phyloP scores from a whole-genome alignment of 306 rosid genomes.

The Pyrus communis region DNA sequence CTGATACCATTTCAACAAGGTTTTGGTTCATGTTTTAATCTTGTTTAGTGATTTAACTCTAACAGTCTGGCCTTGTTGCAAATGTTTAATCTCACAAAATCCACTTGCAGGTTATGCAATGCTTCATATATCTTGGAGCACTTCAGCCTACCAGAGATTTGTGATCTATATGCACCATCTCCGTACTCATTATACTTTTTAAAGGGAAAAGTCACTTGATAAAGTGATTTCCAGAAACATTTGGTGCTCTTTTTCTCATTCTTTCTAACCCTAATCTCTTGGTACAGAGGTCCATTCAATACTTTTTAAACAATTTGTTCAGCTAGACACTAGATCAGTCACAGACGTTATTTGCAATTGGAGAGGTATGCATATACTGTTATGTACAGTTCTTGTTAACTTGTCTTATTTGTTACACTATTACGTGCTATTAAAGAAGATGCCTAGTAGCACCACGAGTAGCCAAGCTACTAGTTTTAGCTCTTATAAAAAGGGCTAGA shows the following conservation, averaged over 20 bases:
- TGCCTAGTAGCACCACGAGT: neutral
- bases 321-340: constrained; percentile 63
- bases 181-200: neutral
- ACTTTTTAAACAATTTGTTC: constrained; percentile 59
- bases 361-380: constrained; percentile 47
- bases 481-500: neutral
- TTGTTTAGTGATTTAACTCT: no score
- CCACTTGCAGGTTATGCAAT: constrained; percentile 55
- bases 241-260: neutral
- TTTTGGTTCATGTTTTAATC: no score
- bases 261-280: constrained; percentile 10
- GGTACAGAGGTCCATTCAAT: constrained; percentile 83
- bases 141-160: constrained; percentile 77
- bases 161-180: constrained; percentile 38
- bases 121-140: constrained; percentile 75
- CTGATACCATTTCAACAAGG: no score
- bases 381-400: neutral
- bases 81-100: constrained; percentile 14
- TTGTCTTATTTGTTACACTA: neutral
- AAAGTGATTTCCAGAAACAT: neutral
- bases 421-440: neutral
- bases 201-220: neutral
- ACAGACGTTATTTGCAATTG: constrained; percentile 67
- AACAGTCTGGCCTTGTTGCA: neutral
- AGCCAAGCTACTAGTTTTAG: neutral